These are phyloP conservation scores for Didymellaceae sp. DNA, from an alignment of 2,329 filamentous ascomycete genomes.

Conservation along the genomic window DNA sequence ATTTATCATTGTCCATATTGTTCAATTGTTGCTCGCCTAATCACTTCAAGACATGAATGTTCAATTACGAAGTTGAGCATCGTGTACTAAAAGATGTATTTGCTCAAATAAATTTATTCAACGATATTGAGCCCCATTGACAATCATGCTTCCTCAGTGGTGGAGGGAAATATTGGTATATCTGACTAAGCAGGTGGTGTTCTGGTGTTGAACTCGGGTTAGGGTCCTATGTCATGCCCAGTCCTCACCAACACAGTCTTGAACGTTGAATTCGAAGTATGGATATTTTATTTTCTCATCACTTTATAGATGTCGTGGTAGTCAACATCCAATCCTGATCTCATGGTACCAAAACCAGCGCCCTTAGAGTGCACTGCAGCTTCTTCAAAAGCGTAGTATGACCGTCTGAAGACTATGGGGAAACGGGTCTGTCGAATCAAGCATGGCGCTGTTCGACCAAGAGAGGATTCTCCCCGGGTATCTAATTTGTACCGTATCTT, in stretches of 20 bases:
- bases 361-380: no score
- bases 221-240: neutral
- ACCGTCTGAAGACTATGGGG: neutral
- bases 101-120: no score
- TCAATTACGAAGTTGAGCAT: no score
- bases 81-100: no score
- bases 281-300: neutral
- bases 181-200: constrained; percentile 12
- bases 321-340: neutral
- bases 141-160: no score
- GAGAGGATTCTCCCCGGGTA: neutral
- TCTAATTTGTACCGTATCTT: constrained; percentile 1
- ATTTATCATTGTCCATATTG: no score
- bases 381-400: no score
- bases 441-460: neutral
- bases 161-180: neutral
- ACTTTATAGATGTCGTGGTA: neutral
- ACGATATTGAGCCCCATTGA: no score
- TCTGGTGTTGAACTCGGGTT: constrained; percentile 9
- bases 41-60: no score
- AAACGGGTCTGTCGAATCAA: neutral
- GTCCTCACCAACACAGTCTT: neutral
- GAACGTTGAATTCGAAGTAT: neutral
- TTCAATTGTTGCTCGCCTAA: no score
- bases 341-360: no score